Base-by-base conservation (phyloP, 2,329 filamentous ascomycete genomes). In the Verruconis gallopava region DNA sequence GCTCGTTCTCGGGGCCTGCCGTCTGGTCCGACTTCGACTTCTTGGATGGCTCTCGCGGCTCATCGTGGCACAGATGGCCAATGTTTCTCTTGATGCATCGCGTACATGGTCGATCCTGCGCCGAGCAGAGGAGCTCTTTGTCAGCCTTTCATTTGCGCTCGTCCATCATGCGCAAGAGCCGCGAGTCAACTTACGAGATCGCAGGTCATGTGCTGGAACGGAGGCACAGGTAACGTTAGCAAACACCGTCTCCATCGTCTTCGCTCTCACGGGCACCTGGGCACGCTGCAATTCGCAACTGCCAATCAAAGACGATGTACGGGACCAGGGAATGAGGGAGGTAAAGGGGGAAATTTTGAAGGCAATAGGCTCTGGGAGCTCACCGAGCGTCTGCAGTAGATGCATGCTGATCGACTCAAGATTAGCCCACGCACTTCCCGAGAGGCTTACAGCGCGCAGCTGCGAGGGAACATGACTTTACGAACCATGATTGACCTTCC, bases 31-130 rank as follows among this genome's bases (percentile, higher is more conserved):
- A 63, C 66, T 89, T 94, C 53, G 73, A 65, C 64, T 88, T 89
- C 65, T 91, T 93, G 46, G 80, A 75, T 51, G 78, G 70, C 56
- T 98, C 89, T 62, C 89, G 80, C 51, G 88, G 89, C 65, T 96
- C 91, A 64, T 98, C 91, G 67, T 95, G 91, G 64, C 91, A 98
- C 51, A 98, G 73, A 64, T 98, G 91, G 55, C 89, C 91, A 62
- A 98, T 98, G 66, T 94, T 94, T 57, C 91, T 81, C 68, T 96
- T 98, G 65, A 96, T 85, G 70, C 91, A 98, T 66, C 91, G 77
- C 55, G 85, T 89, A 73, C 91, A 98, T 56, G 91, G 91, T 60
- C 91, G 81, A 69, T 93, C 85, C 85, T 93, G 62, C 54, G 50
- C 54, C 55, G 58, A 51, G 53, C 51, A 49, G 46, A 54, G 40